phyloP scores from a whole-genome alignment of 2,329 filamentous ascomycete genomes.

The Colletotrichum eleusines region DNA sequence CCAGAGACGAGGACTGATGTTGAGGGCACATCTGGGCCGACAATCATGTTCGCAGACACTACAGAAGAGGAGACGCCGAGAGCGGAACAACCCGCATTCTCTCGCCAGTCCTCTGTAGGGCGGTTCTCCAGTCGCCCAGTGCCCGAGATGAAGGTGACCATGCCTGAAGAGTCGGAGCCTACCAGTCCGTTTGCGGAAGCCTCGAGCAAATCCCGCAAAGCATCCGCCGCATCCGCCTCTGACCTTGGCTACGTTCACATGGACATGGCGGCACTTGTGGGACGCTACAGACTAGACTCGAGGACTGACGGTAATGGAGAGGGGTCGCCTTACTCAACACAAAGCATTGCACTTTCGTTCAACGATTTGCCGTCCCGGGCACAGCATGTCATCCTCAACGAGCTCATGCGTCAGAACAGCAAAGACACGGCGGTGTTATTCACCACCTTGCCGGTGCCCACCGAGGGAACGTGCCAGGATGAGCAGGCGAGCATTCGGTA shows the following conservation, averaged over 20 bases:
- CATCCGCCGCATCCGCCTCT: conserved; percentile 51
- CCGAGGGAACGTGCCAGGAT: conserved; percentile 79
- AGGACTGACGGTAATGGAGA: conserved; percentile 43
- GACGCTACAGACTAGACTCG: conserved; percentile 52
- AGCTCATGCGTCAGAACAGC: conserved; percentile 79
- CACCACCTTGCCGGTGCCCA: conserved; percentile 84
- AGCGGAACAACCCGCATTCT: conserved; percentile 53
- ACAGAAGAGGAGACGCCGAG: conserved; percentile 48
- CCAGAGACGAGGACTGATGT: conserved; percentile 76
- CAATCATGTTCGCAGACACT: conserved; percentile 79
- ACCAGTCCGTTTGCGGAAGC: conserved; percentile 73
- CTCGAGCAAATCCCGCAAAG: conserved; percentile 54
- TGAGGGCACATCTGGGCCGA: conserved; percentile 74
- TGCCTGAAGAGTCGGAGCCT: conserved; percentile 65
- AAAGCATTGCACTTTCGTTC: conserved; percentile 79
- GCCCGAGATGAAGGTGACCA: conserved; percentile 70
- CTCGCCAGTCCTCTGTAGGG: conserved; percentile 61
- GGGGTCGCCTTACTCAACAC: conserved; percentile 66
- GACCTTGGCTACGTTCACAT: conserved; percentile 53
- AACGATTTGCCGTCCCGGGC: conserved; percentile 88
- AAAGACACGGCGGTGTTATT: conserved; percentile 81
- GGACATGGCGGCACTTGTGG: conserved; percentile 59
- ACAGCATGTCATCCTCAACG: conserved; percentile 88
- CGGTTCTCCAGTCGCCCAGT: conserved; percentile 74
- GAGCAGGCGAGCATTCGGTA: conserved; percentile 80